A percentile compares a stretch with the other conserved stretches of the same genome.
Evolutionary conservation across 805 yeast genomes (phyloP).

Genomic region (Metschnikowia sp.): DNA sequence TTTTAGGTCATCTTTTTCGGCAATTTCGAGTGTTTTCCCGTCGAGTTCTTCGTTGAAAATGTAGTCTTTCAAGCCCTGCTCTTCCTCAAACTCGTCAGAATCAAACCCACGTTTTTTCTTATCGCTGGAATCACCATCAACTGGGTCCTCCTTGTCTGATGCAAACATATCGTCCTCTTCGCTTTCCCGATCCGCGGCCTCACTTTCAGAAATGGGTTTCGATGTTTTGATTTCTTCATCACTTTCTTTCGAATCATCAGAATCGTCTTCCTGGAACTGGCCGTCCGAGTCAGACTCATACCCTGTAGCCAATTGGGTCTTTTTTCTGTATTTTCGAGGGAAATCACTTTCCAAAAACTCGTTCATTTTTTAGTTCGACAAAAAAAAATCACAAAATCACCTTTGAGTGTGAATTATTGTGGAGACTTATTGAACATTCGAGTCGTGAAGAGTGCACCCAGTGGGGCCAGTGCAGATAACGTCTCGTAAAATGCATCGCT

Average conservation of each 20-base stretch:
- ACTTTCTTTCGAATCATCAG: conserved; percentile 10
- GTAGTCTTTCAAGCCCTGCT: conserved; percentile 22
- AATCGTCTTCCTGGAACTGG: conserved; percentile 4
- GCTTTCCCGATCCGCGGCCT: conserved; percentile 14
- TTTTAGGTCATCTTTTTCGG: conserved; percentile 3
- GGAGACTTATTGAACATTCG: no score
- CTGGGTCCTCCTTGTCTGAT: conserved; percentile 14
- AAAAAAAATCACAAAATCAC: neutral
- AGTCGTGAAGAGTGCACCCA: no score
- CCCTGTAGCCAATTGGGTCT: conserved; percentile 10
- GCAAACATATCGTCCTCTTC: conserved; percentile 44
- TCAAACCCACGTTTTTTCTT: conserved; percentile 3
- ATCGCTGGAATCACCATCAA: neutral
- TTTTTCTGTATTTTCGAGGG: neutral
- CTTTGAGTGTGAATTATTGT: neutral
- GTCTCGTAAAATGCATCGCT: neutral
- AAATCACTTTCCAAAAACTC: no score
- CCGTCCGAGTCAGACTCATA: conserved; percentile 19
- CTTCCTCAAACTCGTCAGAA: conserved; percentile 23
- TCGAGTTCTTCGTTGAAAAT: conserved; percentile 12
- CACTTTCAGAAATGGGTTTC: neutral
- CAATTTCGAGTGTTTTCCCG: conserved; percentile 1
- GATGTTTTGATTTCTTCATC: conserved; percentile 4
- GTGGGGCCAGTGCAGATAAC: no score
- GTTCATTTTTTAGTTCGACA: neutral